These are phyloP conservation scores for Pseudogymnoascus sp. DNA, from an alignment of 2,329 filamentous ascomycete genomes.

Conservation along the genomic window DNA sequence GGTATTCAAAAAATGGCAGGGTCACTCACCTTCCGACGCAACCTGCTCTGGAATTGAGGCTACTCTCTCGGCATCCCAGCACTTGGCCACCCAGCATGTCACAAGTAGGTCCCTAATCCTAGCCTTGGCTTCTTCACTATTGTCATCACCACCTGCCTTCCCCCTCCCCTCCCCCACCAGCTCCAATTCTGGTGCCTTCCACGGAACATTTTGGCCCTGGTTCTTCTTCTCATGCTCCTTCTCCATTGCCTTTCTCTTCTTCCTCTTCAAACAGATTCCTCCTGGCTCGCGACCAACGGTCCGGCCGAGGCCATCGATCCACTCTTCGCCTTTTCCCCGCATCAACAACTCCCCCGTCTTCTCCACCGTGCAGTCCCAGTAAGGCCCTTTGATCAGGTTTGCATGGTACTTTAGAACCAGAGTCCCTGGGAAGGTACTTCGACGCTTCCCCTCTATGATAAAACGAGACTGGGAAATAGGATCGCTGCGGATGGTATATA, in stretches of 20 bases:
- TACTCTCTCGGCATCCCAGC: not conserved
- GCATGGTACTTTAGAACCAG: not conserved
- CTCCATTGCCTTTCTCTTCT: slow-evolving; percentile 8
- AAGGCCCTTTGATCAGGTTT: not conserved
- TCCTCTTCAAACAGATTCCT: not conserved
- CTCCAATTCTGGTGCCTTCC: not conserved
- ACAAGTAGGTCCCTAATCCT: slow-evolving; percentile 7
- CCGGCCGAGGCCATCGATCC: slow-evolving; percentile 7
- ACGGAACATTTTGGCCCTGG: not conserved
- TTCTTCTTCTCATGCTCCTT: not conserved
- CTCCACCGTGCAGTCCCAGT: slow-evolving; percentile 5
- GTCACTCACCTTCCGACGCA: not conserved
- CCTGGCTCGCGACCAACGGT: not conserved
- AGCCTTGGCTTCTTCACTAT: not conserved
- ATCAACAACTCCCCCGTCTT: slow-evolving; percentile 3
- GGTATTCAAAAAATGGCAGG: not conserved
- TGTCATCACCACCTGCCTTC: not conserved
- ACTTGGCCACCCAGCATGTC: slow-evolving; percentile 7
- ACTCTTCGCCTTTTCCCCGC: not conserved
- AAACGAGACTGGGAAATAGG: not conserved
- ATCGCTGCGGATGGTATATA: not conserved
- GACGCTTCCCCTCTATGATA: not conserved
- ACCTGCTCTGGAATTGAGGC: not conserved
- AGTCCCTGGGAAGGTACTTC: slow-evolving; percentile 1
- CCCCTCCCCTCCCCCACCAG: not conserved